These are phyloP conservation scores for Neopestalotiopsis sp. DNA, from an alignment of 2,329 filamentous ascomycete genomes.

Conservation along the genomic window DNA sequence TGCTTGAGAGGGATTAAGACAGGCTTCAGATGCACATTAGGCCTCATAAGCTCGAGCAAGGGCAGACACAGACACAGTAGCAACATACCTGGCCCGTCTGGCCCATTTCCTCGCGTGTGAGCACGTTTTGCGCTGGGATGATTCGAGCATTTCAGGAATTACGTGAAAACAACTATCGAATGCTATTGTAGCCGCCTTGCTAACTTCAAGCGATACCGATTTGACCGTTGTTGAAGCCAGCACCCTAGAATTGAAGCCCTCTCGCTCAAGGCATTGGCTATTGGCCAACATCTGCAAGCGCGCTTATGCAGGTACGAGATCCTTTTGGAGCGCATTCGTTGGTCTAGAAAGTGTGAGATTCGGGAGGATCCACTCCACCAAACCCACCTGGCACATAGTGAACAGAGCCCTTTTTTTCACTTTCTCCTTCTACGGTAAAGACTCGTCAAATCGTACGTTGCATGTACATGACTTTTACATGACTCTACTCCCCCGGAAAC, in stretches of 20 bases:
- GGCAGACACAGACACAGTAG: background rate
- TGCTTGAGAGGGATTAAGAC: background rate
- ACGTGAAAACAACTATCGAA: too few species aligned
- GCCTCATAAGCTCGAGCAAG: background rate
- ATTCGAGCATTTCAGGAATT: background rate
- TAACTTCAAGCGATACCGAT: too few species aligned
- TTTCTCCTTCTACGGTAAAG: background rate
- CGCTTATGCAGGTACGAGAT: constrained; percentile 2
- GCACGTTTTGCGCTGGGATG: background rate
- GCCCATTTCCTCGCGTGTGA: background rate
- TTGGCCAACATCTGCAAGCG: background rate
- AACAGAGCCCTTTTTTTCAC: background rate
- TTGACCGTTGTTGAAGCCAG: too few species aligned
- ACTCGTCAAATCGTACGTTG: background rate
- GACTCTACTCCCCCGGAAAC: background rate
- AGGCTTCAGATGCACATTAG: background rate
- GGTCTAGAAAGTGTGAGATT: background rate
- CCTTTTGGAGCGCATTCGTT: background rate
- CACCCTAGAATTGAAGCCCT: too few species aligned
- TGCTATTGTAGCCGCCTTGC: too few species aligned
- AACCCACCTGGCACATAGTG: background rate
- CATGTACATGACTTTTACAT: background rate
- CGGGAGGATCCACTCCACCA: background rate
- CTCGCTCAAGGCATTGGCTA: background rate
- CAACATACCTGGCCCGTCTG: background rate